Evolutionary conservation across 116 monocot genomes (phyloP), one percentile per base, ranked within the genome.

Genomic region (Papilionanthe hybrid): DNA sequence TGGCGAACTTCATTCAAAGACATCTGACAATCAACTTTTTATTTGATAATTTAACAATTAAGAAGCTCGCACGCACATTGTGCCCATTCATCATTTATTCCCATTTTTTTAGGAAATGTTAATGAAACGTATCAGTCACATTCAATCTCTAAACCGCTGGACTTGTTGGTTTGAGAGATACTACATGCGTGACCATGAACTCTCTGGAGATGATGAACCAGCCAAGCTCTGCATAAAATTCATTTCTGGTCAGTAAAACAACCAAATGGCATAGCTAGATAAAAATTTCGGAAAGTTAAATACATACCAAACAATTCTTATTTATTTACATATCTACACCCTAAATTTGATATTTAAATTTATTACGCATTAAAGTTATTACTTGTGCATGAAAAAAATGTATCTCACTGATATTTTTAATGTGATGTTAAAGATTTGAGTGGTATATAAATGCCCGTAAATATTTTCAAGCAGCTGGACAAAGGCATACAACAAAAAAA

Each of bases 141-240:
- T 17, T 3, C 53, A 53, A 15, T 53, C 4, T 17, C 17, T 17
- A 53, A 53, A 3, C 17, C 17, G 17, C 15, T 3, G 3, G 53
- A 53, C 17, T 53, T 53, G 53, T 17, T 53, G 53, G 53, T 53
- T 18, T 13, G 53, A 53, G 53, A 53, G 65, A 37, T 12, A 18
- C 71, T 71, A 71, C 71, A 87, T 37, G 5, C 83, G 86, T 49
- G 86, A 75, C 75, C 78, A 80, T 78, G 78, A 74, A 80, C 74
- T 65, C 55, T 83, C 37, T 44, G 83, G 77, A 49, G 77, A 48
- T 25, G 83, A 77, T 2, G 68, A 19, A 76, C 77, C 66, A 30
- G 73, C 48, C 71, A 63, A 42, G 74, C 86, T 87, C 86, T 87
- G 83, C 37, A 83, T 43, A 78, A 78, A 42, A 76, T 11, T 1